Evolutionary conservation across 2,329 filamentous ascomycete genomes (phyloP).

Genomic region (Claviceps quebecensis): DNA sequence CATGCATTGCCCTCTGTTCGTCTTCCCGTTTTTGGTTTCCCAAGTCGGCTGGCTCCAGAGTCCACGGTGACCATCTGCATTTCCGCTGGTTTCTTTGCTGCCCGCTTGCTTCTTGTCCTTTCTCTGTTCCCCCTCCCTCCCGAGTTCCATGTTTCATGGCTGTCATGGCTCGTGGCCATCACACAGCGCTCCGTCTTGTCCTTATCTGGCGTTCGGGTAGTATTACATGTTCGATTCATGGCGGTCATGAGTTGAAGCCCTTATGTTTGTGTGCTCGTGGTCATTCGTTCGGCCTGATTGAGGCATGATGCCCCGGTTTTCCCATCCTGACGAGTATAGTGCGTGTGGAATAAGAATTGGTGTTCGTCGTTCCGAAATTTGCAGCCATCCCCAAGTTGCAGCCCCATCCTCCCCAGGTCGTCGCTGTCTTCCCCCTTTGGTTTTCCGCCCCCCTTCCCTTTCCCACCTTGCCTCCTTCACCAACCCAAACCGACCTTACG

Average conservation of each 20-base stretch:
- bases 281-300: constrained; percentile 7
- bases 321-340: constrained; percentile 7
- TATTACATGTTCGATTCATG: background rate
- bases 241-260: constrained; percentile 5
- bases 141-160: constrained; percentile 4
- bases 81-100: background rate
- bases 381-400: constrained; percentile 15
- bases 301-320: constrained; percentile 10
- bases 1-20: background rate
- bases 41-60: background rate
- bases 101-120: background rate
- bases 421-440: constrained; percentile 8
- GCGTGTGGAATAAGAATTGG: constrained; percentile 7
- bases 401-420: constrained; percentile 8
- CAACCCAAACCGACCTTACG: constrained; percentile 22
- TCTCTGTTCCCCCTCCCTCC: background rate
- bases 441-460: constrained; percentile 11
- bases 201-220: background rate
- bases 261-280: constrained; percentile 2
- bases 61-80: background rate
- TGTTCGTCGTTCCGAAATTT: constrained; percentile 9
- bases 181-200: background rate
- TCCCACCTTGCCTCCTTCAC: constrained; percentile 15
- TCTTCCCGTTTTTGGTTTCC: background rate
- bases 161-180: constrained; percentile 3